Percentiles rank a stretch among this genome's conserved stretches.
These are phyloP conservation scores for Ocimum tenuiflorum DNA, from an alignment of 257 asterid species.

Conservation along the genomic window DNA sequence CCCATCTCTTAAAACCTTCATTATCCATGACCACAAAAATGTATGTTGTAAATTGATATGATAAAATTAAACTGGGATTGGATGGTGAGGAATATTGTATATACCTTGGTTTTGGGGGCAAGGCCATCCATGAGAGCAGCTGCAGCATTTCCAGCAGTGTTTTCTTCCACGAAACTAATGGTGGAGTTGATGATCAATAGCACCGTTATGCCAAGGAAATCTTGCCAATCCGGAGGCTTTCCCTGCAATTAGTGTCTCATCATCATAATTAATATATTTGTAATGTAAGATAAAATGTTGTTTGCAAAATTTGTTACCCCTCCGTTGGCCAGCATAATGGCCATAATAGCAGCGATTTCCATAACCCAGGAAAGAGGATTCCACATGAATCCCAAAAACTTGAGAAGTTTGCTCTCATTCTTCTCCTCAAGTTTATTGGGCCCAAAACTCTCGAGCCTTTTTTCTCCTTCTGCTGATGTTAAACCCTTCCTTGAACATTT, in stretches of 20 bases:
- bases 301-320: conserved; percentile 31
- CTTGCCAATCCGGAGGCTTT: conserved; percentile 53
- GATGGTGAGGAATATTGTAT: background rate
- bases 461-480: conserved; percentile 48
- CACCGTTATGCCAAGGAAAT: conserved; percentile 43
- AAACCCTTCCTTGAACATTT: conserved; percentile 61
- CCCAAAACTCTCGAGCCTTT: conserved; percentile 62
- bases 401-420: conserved; percentile 55
- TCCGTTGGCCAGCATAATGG: conserved; percentile 66
- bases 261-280: too few relatives aligned
- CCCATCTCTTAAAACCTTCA: conserved; percentile 49
- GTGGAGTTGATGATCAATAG: conserved; percentile 49
- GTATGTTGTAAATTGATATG: too few relatives aligned
- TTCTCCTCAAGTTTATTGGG: conserved; percentile 81
- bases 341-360: conserved; percentile 89
- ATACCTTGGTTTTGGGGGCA: conserved; percentile 51
- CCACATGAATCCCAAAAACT: conserved; percentile 95
- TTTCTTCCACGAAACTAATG: conserved; percentile 52
- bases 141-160: conserved; percentile 54
- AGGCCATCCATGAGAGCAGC: conserved; percentile 61
- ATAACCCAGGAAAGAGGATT: conserved; percentile 98
- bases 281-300: too few relatives aligned
- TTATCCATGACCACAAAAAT: background rate
- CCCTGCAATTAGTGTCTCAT: conserved; percentile 23
- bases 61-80: too few relatives aligned